Percentiles rank a stretch among this genome's conserved stretches.
Evolutionary conservation across 371 early-diverging fungal genomes (phyloP).

Genomic region (Mucor ambiguus): DNA sequence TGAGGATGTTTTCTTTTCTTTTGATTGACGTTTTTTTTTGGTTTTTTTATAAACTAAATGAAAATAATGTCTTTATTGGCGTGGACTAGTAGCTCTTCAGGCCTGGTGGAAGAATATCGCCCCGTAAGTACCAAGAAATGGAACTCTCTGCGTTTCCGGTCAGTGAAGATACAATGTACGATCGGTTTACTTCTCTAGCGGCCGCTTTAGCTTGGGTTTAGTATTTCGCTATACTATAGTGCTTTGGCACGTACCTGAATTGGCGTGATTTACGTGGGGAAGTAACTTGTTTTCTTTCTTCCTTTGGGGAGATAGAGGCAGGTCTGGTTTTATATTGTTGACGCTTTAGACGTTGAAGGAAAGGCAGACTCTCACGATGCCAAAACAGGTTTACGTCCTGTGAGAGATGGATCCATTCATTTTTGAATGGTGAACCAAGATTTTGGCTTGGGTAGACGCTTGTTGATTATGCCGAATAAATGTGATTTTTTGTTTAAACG

Average conservation of each 20-base stretch:
- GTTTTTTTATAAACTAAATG: not conserved
- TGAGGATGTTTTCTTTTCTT: not conserved
- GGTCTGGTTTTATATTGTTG: not conserved
- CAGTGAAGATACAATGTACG: not conserved
- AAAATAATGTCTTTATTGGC: not conserved
- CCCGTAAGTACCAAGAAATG: not conserved
- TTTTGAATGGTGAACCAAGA: slow-evolving; percentile 4
- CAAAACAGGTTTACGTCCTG: slow-evolving; percentile 10
- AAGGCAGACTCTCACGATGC: not conserved
- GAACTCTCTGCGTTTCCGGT: not conserved
- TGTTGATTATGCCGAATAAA: too few species aligned
- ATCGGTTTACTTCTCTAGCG: slow-evolving; percentile 1
- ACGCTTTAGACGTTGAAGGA: not conserved
- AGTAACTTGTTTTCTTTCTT: not conserved
- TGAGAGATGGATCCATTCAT: slow-evolving; percentile 9
- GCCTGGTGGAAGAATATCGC: slow-evolving; percentile 1
- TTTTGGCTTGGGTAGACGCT: not conserved
- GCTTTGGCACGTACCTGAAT: slow-evolving; percentile 7
- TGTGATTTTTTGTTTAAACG: too few species aligned
- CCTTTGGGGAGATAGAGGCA: not conserved
- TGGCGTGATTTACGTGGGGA: slow-evolving; percentile 1
- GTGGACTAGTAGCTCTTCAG: not conserved
- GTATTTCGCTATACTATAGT: slow-evolving; percentile 6
- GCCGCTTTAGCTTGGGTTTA: slow-evolving; percentile 7
- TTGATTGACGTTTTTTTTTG: not conserved